Conservation (phyloP, 2,329 filamentous ascomycete genomes). For the Aureobasidium leucospermi region DNA sequence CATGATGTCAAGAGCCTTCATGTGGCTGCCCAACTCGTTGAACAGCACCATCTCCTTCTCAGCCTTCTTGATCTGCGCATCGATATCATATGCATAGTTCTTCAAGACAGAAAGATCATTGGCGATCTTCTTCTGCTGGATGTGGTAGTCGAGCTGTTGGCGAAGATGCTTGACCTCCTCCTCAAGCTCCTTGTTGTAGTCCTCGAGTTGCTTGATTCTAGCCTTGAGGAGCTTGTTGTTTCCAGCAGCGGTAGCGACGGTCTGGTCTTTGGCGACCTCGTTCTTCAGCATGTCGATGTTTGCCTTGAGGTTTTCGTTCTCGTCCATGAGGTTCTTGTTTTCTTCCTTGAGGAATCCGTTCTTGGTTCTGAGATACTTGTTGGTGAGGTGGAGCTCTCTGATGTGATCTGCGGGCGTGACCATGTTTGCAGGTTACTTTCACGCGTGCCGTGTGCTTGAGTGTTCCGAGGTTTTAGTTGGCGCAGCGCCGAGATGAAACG, state of each 20-base stretch:
- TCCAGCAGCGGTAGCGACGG: not conserved
- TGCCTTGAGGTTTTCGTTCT: not conserved
- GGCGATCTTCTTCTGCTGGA: not conserved
- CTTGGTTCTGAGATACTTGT: not conserved
- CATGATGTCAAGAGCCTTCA: not conserved
- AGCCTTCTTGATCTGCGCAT: not conserved
- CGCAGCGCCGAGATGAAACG: too few species aligned
- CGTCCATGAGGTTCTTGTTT: not conserved
- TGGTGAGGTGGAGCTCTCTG: not conserved
- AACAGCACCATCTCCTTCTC: not conserved
- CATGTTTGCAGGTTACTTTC: not conserved
- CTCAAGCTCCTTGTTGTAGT: not conserved
- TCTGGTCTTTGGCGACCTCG: not conserved
- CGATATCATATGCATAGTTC: not conserved
- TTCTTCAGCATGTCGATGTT: constrained; percentile 9
- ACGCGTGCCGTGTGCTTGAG: not conserved
- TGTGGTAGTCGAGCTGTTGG: not conserved
- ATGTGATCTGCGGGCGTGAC: not conserved
- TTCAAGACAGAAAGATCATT: not conserved
- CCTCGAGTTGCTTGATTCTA: not conserved
- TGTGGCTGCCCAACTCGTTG: too few species aligned
- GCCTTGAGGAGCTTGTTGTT: not conserved
- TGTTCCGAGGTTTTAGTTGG: not conserved
- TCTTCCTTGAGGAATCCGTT: not conserved
- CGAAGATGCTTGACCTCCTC: not conserved